Conservation (phyloP, 768 basidiomycete genomes). For the Amyloporia xantha region DNA sequence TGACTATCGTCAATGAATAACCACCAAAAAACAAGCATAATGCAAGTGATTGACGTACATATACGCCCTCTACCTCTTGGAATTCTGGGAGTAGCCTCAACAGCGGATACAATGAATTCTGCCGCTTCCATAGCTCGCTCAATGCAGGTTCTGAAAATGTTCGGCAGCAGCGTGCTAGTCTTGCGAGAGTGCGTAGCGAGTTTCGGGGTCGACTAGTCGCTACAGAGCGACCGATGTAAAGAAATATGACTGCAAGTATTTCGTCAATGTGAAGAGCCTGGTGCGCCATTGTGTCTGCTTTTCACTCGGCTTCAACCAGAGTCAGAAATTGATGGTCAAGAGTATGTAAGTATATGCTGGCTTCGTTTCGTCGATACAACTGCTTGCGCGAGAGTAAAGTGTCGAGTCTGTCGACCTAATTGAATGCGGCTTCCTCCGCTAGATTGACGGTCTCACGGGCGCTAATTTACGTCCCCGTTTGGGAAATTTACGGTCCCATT, state of each 20-base stretch:
- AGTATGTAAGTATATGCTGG: too few relatives aligned
- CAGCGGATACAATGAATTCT: conserved; percentile 4
- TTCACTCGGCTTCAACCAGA: not conserved
- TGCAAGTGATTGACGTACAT: not conserved
- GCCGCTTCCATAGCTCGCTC: conserved; percentile 3
- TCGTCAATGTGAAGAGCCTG: conserved; percentile 3
- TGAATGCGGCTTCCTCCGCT: too few relatives aligned
- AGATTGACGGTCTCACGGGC: too few relatives aligned
- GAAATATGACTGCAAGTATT: conserved; percentile 1
- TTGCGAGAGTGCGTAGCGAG: conserved; percentile 1
- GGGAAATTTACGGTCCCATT: too few relatives aligned
- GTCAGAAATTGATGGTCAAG: not conserved
- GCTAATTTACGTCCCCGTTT: too few relatives aligned
- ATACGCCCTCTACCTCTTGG: not conserved
- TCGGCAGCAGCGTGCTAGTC: conserved; percentile 2
- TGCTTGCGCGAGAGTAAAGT: too few relatives aligned
- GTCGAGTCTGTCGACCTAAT: too few relatives aligned
- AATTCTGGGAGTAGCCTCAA: not conserved
- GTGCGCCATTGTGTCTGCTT: not conserved
- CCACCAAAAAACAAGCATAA: too few relatives aligned
- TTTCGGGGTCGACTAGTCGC: not conserved
- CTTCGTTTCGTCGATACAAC: too few relatives aligned
- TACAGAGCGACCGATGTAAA: not conserved
- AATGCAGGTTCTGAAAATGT: conserved; percentile 3
- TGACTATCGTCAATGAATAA: not conserved